Conservation (phyloP, 805 yeast species). For the Saturnispora sanitii region DNA sequence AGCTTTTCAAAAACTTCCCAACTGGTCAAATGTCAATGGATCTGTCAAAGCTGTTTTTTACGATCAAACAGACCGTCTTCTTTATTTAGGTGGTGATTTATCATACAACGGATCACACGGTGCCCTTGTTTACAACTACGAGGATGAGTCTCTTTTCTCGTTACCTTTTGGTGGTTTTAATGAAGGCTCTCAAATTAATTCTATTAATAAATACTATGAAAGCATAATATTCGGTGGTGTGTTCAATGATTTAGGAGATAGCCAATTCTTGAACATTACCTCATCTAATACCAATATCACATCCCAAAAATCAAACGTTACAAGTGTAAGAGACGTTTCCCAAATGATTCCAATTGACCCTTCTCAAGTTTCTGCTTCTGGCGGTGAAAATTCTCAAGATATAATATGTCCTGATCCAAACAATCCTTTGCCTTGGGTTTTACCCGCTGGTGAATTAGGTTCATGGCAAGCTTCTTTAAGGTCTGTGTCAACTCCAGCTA, state of each 20-base stretch:
- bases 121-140: conserved; percentile 52
- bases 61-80: conserved; percentile 35
- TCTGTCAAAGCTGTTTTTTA: conserved; percentile 37
- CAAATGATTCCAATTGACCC: conserved; percentile 34
- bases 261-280: conserved; percentile 27
- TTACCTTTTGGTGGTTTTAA: conserved; percentile 76
- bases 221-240: conserved; percentile 68
- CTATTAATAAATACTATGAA: conserved; percentile 44
- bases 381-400: conserved; percentile 24
- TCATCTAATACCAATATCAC: conserved; percentile 21
- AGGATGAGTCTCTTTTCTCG: conserved; percentile 30
- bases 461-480: conserved; percentile 58
- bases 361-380: conserved; percentile 7
- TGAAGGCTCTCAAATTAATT: conserved; percentile 43
- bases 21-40: conserved; percentile 29
- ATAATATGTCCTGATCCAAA: conserved; percentile 48
- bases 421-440: conserved; percentile 39
- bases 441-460: conserved; percentile 40
- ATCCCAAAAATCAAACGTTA: conserved; percentile 8
- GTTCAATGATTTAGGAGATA: conserved; percentile 53
- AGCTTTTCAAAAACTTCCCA: conserved; percentile 5
- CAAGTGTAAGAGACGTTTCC: conserved; percentile 16
- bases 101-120: conserved; percentile 40
- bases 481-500: conserved; percentile 50
- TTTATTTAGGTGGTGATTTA: conserved; percentile 79